Percentiles rank a stretch among this genome's conserved stretches.
Evolutionary conservation across 345 rosid genomes (phyloP).

Genomic region (Dipteronia dyeriana): DNA sequence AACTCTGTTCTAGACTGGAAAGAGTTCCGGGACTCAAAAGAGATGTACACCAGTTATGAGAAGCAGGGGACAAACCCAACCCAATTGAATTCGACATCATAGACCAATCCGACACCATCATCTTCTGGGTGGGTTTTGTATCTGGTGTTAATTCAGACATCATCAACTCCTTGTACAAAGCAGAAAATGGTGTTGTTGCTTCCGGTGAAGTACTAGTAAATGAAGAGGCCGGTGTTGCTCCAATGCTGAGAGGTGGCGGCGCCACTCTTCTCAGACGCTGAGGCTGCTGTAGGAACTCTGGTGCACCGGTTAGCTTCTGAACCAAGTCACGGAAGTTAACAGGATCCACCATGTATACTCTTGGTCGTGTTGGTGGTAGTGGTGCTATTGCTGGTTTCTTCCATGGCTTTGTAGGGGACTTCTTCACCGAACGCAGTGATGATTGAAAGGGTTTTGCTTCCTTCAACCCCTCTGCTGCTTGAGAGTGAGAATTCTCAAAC

Average conservation of each 20-base stretch:
- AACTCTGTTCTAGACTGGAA: constrained; percentile 44
- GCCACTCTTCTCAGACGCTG: constrained; percentile 42
- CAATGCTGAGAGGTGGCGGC: constrained; percentile 47
- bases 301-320: constrained; percentile 76
- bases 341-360: constrained; percentile 80
- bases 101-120: constrained; percentile 13
- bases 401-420: constrained; percentile 53
- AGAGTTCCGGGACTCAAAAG: constrained; percentile 64
- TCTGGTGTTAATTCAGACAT: constrained; percentile 23
- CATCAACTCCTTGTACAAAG: constrained; percentile 33
- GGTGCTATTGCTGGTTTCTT: constrained; percentile 64
- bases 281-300: constrained; percentile 20
- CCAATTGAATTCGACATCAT: constrained; percentile 30
- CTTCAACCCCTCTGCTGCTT: constrained; percentile 11
- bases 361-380: constrained; percentile 58
- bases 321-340: constrained; percentile 78
- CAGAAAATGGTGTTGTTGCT: constrained; percentile 28
- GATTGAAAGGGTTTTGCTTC: constrained; percentile 29
- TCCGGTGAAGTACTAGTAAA: constrained; percentile 19
- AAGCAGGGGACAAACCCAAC: constrained; percentile 50
- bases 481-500: neutral
- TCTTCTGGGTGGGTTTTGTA: constrained; percentile 6
- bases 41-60: constrained; percentile 51
- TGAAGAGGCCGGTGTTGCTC: constrained; percentile 5
- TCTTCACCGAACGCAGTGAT: constrained; percentile 60